These are phyloP conservation scores for Knoxdaviesia proteae DNA, from an alignment of 2,329 filamentous ascomycete species.

Conservation along the genomic window DNA sequence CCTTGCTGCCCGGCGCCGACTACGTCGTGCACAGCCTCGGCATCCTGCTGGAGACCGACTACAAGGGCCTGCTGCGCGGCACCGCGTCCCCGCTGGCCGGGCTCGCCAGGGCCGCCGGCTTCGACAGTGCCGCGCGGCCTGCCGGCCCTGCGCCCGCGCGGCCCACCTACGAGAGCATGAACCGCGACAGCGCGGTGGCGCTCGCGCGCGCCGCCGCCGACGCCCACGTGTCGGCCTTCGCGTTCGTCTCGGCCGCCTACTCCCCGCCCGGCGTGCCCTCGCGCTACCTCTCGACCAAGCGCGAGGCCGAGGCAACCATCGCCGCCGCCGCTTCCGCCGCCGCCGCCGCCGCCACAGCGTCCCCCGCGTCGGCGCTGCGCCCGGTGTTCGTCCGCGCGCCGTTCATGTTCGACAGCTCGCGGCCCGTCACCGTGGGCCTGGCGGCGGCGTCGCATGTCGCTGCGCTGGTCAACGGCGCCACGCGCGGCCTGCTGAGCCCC, in stretches of 20 bases:
- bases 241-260: slow-evolving; percentile 73
- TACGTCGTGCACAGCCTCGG: slow-evolving; percentile 91
- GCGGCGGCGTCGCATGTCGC: slow-evolving; percentile 59
- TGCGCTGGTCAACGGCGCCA: slow-evolving; percentile 53
- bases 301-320: slow-evolving; percentile 69
- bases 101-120: slow-evolving; percentile 52
- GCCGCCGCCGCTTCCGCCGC: slow-evolving; percentile 30
- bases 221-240: slow-evolving; percentile 48
- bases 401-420: slow-evolving; percentile 73
- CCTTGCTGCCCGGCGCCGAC: slow-evolving; percentile 55
- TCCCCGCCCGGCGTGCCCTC: slow-evolving; percentile 68
- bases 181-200: slow-evolving; percentile 69
- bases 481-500: slow-evolving; percentile 53
- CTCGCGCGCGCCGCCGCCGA: slow-evolving; percentile 56
- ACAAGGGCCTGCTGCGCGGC: slow-evolving; percentile 78
- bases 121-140: slow-evolving; percentile 20
- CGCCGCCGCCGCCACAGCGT: no score
- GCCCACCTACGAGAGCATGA: slow-evolving; percentile 89
- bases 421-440: slow-evolving; percentile 66
- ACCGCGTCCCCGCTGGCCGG: slow-evolving; percentile 64
- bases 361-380: slow-evolving; percentile 47
- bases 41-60: slow-evolving; percentile 90
- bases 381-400: slow-evolving; percentile 66
- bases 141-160: slow-evolving; percentile 25
- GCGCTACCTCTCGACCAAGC: slow-evolving; percentile 78